Base-by-base conservation (phyloP, 139 green algal species). In the Closterium sp. region DNA sequence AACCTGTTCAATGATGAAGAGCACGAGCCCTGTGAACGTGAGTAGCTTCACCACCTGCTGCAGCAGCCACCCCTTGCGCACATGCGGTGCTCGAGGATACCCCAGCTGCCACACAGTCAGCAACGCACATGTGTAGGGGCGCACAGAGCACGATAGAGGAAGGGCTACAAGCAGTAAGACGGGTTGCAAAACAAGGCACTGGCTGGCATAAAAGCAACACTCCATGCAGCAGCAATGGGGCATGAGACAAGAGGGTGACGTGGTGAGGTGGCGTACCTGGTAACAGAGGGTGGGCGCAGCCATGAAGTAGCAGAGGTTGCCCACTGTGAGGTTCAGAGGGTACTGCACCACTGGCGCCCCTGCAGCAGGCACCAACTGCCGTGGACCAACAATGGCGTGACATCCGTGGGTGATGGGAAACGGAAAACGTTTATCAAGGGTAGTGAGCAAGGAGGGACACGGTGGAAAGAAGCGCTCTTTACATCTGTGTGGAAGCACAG, bases 281-380 rank as follows among this genome's bases (percentile, higher is more conserved):
- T 95, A 95, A 86, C 94, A 95, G 28, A 95, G 94, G 17, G 94
- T 95, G 28, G 94, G 94, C 27, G 92, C 94, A 10, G 92, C 92
- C 27, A 95, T 31, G 89, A 95, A 95, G 94, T 95, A 95, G 62
- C 93, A 31, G 62, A 95, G 62, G 89, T 95, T 92, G 24, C 50
- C 21, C 27, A 95, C 28, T 21, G 89, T 95, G 19, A 95, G 70
- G 92, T 95, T 95, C n/a, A 92, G 38, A 10, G 94, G 94, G 87
- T 95, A 95, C 62, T 30, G n/a, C 87, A 95, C 90, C 17, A 86
- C 22, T 5, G 91, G 86, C 30, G 92, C 92, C 19, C 86, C 30
- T 38, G 45, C 42, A 0, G 70, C 42, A 24, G n/a, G 24, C 79
- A 93, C 86, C 32, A 42, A 27, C 90, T 90, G 79, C 90, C 42